phyloP scores from a whole-genome alignment of 192 early-diverging fungal genomes.

The Irineochytrium annulatum region DNA sequence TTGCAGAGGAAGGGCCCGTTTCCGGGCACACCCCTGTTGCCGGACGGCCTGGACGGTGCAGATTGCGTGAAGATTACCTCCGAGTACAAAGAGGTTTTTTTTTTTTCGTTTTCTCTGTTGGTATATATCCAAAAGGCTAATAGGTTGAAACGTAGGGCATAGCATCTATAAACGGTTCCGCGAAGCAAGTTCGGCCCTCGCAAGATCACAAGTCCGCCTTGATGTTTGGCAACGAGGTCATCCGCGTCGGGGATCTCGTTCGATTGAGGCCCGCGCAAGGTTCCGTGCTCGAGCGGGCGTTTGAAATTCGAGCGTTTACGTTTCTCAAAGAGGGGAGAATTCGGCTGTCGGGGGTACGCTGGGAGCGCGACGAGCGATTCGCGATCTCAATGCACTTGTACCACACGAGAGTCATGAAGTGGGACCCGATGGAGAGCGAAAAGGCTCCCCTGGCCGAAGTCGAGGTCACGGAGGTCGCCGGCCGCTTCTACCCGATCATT shows the following conservation, averaged over 20 bases:
- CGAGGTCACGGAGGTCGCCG: constrained; percentile 14
- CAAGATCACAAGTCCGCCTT: neutral
- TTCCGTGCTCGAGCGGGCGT: neutral
- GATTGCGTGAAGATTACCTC: too few species aligned
- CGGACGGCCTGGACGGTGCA: too few species aligned
- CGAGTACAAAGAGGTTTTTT: constrained; percentile 2
- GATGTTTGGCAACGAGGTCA: constrained; percentile 21
- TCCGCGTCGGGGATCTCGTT: constrained; percentile 25
- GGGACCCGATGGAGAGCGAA: constrained; percentile 7
- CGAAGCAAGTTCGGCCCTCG: too few species aligned
- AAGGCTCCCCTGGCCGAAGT: neutral
- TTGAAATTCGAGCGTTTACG: neutral
- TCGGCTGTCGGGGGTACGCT: neutral
- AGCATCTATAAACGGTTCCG: too few species aligned
- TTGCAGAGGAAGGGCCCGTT: neutral
- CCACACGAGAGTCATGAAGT: neutral
- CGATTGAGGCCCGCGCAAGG: constrained; percentile 9
- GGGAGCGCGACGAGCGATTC: constrained; percentile 17
- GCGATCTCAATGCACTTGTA: neutral
- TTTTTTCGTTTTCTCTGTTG: neutral
- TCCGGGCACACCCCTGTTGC: too few species aligned
- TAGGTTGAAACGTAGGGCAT: too few species aligned
- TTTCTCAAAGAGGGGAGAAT: neutral
- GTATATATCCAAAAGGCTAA: too few species aligned
- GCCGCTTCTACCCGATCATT: constrained; percentile 23